A percentile compares a stretch with the other conserved stretches of the same genome.
Evolutionary conservation across 2,329 filamentous ascomycete species (phyloP).

Genomic region (Cordyceps fumosorosea): DNA sequence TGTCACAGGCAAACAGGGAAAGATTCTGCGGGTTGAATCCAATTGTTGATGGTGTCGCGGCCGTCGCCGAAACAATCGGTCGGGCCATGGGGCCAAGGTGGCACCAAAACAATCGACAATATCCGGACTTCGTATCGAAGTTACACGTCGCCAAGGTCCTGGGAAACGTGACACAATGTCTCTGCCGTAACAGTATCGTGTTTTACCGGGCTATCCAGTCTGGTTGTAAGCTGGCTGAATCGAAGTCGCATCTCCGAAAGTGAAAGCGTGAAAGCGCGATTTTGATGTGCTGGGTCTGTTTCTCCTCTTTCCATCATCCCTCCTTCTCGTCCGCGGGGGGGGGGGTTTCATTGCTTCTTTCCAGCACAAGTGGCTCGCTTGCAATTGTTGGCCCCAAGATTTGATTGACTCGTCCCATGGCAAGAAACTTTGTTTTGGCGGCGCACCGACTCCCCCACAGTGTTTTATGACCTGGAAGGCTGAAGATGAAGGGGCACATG

Average conservation of each 20-base stretch:
- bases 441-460: constrained; percentile 10
- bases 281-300: too few species aligned
- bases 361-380: not conserved
- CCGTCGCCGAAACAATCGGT: not conserved
- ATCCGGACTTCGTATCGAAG: not conserved
- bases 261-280: too few species aligned
- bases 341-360: not conserved
- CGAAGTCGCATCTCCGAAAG: too few species aligned
- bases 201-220: too few species aligned
- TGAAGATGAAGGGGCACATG: constrained; percentile 1
- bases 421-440: constrained; percentile 5
- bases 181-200: not conserved
- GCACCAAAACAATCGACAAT: not conserved
- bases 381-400: not conserved
- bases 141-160: not conserved
- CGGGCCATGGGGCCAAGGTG: not conserved
- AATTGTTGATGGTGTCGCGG: not conserved
- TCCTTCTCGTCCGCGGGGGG: too few species aligned
- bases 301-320: too few species aligned
- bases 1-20: not conserved
- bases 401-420: constrained; percentile 10
- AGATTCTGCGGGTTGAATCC: not conserved
- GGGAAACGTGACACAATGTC: not conserved
- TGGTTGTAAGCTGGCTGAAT: too few species aligned
- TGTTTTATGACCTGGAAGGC: constrained; percentile 7